A percentile compares a stretch with the other conserved stretches of the same genome.
These are phyloP conservation scores for Tuber microsphaerosporum DNA, from an alignment of 495 filamentous ascomycete genomes.

Conservation along the genomic window DNA sequence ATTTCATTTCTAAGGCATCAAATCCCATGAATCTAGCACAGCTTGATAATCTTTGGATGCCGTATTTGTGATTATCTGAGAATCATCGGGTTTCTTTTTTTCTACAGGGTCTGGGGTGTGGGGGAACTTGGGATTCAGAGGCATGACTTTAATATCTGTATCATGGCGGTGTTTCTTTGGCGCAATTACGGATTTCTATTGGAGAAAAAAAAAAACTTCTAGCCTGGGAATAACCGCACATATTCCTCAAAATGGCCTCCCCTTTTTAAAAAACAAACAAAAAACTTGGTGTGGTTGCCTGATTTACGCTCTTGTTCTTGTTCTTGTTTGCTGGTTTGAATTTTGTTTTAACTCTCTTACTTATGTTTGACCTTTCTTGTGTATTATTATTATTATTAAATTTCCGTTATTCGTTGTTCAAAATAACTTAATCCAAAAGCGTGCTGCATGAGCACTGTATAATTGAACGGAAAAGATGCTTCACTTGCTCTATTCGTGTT, in stretches of 20 bases:
- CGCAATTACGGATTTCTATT: background rate
- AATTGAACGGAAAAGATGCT: background rate
- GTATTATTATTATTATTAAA: background rate
- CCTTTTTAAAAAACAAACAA: background rate
- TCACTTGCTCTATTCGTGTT: background rate
- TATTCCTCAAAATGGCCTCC: background rate
- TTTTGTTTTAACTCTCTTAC: background rate
- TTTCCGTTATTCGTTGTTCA: background rate
- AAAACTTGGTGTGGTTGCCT: background rate
- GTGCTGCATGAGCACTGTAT: background rate
- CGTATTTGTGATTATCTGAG: constrained; percentile 60
- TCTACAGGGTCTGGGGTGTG: background rate
- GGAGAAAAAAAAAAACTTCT: background rate
- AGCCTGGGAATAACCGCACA: background rate
- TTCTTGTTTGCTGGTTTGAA: background rate
- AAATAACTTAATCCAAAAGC: background rate
- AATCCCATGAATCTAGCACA: constrained; percentile 76
- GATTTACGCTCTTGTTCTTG: background rate
- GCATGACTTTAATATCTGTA: background rate
- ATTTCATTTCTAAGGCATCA: constrained; percentile 74
- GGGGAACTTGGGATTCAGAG: background rate
- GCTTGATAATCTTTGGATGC: constrained; percentile 95
- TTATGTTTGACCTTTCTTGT: background rate
- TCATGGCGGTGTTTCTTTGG: background rate
- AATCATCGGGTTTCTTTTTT: background rate